Evolutionary conservation across 345 rosid species (phyloP).

Genomic region (Cardamine chenopodiifolia): DNA sequence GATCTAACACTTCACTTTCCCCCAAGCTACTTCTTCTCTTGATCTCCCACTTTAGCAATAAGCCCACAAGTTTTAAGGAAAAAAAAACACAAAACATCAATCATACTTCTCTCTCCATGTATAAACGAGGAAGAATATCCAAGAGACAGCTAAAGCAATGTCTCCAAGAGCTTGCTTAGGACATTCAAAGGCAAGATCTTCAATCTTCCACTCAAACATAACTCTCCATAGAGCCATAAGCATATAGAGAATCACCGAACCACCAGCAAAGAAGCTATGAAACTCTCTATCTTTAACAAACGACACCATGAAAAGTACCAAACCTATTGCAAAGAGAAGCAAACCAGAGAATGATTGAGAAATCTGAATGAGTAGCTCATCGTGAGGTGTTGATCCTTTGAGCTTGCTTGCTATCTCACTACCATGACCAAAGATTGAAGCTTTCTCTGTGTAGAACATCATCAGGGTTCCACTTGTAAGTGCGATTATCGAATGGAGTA

Average conservation of each 20-base stretch:
- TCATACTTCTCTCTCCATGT: slow-evolving; percentile 97
- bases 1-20: slow-evolving; percentile 6
- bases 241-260: slow-evolving; percentile 72
- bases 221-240: slow-evolving; percentile 80
- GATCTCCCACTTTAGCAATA: neutral
- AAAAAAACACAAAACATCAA: slow-evolving; percentile 40
- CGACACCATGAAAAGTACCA: slow-evolving; percentile 77
- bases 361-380: slow-evolving; percentile 81
- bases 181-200: slow-evolving; percentile 71
- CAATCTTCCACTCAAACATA: slow-evolving; percentile 65
- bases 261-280: slow-evolving; percentile 81
- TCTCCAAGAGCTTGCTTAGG: slow-evolving; percentile 73
- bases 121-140: slow-evolving; percentile 81
- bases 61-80: neutral
- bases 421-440: slow-evolving; percentile 64
- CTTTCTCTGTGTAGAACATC: slow-evolving; percentile 79
- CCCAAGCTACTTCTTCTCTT: slow-evolving; percentile 8
- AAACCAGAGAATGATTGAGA: slow-evolving; percentile 89
- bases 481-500: slow-evolving; percentile 78
- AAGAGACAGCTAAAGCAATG: slow-evolving; percentile 67
- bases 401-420: slow-evolving; percentile 63
- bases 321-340: slow-evolving; percentile 78
- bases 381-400: slow-evolving; percentile 87
- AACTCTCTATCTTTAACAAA: slow-evolving; percentile 79
- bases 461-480: slow-evolving; percentile 69